Base-by-base conservation (phyloP, 1,284 basidiomycete species). In the Ceratobasidium sp. region DNA sequence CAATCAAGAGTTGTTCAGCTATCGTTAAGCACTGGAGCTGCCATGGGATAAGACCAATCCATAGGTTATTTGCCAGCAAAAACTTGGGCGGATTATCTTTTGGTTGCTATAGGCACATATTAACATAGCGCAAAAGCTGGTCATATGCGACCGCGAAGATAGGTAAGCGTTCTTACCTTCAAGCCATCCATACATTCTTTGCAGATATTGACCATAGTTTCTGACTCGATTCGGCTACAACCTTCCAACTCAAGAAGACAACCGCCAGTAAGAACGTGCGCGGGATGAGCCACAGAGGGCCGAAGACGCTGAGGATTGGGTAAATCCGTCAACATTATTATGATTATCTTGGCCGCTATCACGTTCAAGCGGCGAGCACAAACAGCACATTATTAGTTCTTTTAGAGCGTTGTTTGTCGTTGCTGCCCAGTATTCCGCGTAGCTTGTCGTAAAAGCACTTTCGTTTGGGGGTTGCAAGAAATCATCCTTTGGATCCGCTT, bases 11-110 rank as follows among this genome's bases (percentile, higher is more conserved):
- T 33, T 82, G 81, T 77, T 85, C 84, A 1, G 82, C 77, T 9
- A 86, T 55, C 0, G 83, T 83, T 5, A 86, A 79, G 5, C 68
- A 66, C 10, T 78, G 0, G 0, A 86, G 79, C 26, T 82, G 79
- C 10, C 55, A 49, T 0, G 85, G 85, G 15, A 85, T 70, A 7
- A 80, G 71, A 0, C 86, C 85, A 63, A 86, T 83, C 85, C 86
- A 86, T 79, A 86, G 80, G 15, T 82, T 77, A 70, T 86, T 87
- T 20, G 83, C 84, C 0, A 86, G 80, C 1, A 83, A 80, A n/a
- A 83, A 80, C 13, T 75, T 80, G 4, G 84, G 83, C 2, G 66
- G 63, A 4, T 28, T n/a, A 28, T 56, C n/a, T 6, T 56, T 56
- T 56, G 18, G 55, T 20, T 56, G 7, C 26, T 56, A 7, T 9